Percentiles rank a stretch among this genome's conserved stretches.
Conservation (phyloP, 106 monocot species). For the Platanthera zijinensis region DNA sequence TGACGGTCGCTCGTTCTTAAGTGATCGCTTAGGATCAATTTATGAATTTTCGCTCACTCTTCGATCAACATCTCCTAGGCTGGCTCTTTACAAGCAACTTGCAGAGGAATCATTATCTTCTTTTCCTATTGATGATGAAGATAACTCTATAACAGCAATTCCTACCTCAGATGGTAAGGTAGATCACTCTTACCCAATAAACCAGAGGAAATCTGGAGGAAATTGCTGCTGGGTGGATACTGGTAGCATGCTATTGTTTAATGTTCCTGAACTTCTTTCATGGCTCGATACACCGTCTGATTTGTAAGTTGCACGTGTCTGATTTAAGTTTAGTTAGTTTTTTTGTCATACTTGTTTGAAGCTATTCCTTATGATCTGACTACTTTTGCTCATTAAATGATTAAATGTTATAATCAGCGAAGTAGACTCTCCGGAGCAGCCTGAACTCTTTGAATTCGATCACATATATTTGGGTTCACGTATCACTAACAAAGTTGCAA, state of each 20-base stretch:
- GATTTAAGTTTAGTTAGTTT: background rate
- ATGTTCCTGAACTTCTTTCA: conserved; percentile 33
- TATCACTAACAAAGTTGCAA: conserved; percentile 26
- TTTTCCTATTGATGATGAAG: conserved; percentile 21
- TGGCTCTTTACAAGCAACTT: conserved; percentile 74
- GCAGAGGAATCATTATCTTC: conserved; percentile 73
- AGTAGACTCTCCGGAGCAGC: conserved; percentile 24
- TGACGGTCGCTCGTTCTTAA: conserved; percentile 52
- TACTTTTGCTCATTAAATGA: background rate
- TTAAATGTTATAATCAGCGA: conserved; percentile 17
- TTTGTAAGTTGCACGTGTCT: conserved; percentile 25
- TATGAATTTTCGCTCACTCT: conserved; percentile 79
- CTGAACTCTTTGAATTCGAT: conserved; percentile 91
- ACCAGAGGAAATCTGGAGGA: conserved; percentile 18
- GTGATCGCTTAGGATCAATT: conserved; percentile 49
- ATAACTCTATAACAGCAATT: background rate
- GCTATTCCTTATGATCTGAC: background rate
- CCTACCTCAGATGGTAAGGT: conserved; percentile 1
- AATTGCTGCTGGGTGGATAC: conserved; percentile 89
- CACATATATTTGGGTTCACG: conserved; percentile 50
- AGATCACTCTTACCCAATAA: conserved; percentile 4
- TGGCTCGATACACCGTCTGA: conserved; percentile 40
- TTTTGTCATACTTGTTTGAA: background rate
- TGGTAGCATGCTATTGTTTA: conserved; percentile 55
- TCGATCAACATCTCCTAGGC: conserved; percentile 65